A percentile compares a stretch with the other conserved stretches of the same genome.
phyloP scores from a whole-genome alignment of 1,139 yeast species.

The Arxiozyma heterogenica region DNA sequence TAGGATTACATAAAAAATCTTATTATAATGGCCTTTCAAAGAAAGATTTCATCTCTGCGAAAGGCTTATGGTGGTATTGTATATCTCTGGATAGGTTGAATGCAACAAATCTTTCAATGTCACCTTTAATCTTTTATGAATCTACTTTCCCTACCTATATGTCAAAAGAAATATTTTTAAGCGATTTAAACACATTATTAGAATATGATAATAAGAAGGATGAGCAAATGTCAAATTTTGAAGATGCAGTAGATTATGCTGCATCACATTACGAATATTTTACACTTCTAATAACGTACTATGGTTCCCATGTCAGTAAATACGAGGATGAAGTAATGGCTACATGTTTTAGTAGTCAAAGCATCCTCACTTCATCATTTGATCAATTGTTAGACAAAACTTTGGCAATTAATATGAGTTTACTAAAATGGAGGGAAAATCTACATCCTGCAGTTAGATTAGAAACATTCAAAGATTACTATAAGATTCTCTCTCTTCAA shows the following conservation, averaged over 20 bases:
- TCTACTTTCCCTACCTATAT: background rate
- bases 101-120: background rate
- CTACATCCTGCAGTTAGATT: slow-evolving; percentile 11
- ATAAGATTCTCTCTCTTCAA: slow-evolving; percentile 8
- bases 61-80: slow-evolving; percentile 11
- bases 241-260: slow-evolving; percentile 7
- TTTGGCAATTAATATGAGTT: slow-evolving; percentile 5
- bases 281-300: slow-evolving; percentile 8
- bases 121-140: slow-evolving; percentile 2
- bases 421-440: slow-evolving; percentile 10
- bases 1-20: slow-evolving; percentile 10
- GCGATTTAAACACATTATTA: background rate
- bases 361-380: slow-evolving; percentile 7
- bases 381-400: slow-evolving; percentile 10
- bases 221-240: background rate
- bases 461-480: slow-evolving; percentile 10
- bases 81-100: slow-evolving; percentile 8
- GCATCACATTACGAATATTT: slow-evolving; percentile 5
- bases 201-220: background rate
- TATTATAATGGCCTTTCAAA: slow-evolving; percentile 8
- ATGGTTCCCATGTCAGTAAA: slow-evolving; percentile 7
- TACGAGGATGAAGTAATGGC: slow-evolving; percentile 7
- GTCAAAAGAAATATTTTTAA: background rate
- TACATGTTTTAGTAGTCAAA: slow-evolving; percentile 7
- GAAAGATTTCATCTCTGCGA: slow-evolving; percentile 4